Base-by-base conservation (phyloP, 225 moss, liverwort and hornwort species). In the Ulota crispa region DNA sequence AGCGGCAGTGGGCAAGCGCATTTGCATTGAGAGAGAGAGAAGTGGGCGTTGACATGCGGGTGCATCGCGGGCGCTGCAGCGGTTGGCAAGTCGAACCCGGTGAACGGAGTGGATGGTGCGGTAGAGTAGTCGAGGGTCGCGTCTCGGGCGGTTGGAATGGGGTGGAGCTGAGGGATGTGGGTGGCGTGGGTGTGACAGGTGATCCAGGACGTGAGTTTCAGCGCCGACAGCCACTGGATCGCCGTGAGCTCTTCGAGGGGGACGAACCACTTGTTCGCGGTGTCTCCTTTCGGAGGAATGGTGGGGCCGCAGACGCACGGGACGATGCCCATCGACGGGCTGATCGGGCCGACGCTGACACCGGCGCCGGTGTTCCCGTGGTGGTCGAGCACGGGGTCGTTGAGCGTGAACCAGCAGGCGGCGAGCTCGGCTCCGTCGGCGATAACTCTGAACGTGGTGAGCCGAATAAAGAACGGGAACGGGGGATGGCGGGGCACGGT, bases 291-390 rank as follows among this genome's bases (percentile, higher is more conserved):
- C 78, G 99, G 99, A 31, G 99, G 99, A 56, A 27, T 70, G 20
- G 96, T 99, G 47, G 99, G 99, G 45, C 92, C 92, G 68, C 99
- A 99, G 31, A 99, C 99, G 75, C 99, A 99, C 78, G 94, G 91
- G 27, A 89, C 92, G 2, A 86, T 89, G 42, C 91, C 94, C 65
- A 73, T 94, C 16, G 96, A 99, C 88, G 99, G 96, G 4, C 77
- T 93, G 72, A 93, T 87, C 18, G 96, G 99, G 79, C 89, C 94
- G 70, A 93, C 94, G 16, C 72, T 92, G 76, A 87, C 85, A 36
- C 92, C 93, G 41, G 87, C 93, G 12, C 99, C 99, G 61, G 86
- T 89, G 37, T 95, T 96, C 53, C 94, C 99, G 27, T 96, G 99
- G 99, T 99, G 99, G 99, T 92, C 99, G 26, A 94, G 81, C 64